Conservation (phyloP, 495 filamentous ascomycete species). For the Lophiotrema nucula region DNA sequence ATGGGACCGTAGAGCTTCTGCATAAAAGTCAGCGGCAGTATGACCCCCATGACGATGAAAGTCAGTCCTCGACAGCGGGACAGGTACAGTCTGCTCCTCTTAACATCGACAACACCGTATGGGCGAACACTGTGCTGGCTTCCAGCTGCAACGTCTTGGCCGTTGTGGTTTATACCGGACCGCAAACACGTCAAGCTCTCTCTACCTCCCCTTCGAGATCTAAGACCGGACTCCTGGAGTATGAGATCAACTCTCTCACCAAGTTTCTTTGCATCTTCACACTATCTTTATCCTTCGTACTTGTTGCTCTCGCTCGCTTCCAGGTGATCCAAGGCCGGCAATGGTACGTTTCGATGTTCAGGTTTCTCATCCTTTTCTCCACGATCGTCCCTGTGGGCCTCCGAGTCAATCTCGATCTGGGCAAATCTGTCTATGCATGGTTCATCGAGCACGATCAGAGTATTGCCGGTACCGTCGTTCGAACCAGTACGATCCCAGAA, state of each 20-base stretch:
- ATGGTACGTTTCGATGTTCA: conserved; percentile 95
- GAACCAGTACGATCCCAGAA: conserved; percentile 96
- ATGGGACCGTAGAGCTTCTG: conserved; percentile 72
- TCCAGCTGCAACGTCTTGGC: conserved; percentile 85
- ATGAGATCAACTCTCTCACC: conserved; percentile 96
- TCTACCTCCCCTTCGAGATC: conserved; percentile 89
- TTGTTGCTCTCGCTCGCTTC: conserved; percentile 87
- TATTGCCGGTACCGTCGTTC: conserved; percentile 87
- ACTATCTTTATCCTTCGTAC: conserved; percentile 75
- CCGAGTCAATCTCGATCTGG: conserved; percentile 94
- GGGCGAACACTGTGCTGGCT: conserved; percentile 96
- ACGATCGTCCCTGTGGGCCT: conserved; percentile 98
- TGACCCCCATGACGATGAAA: conserved; percentile 32
- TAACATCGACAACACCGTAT: conserved; percentile 95
- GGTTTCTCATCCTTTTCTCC: conserved; percentile 96
- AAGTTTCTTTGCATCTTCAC: conserved; percentile 94
- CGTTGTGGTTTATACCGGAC: conserved; percentile 89
- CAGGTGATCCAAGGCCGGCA: conserved; percentile 56
- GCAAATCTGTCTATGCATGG: conserved; percentile 90
- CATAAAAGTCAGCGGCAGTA: conserved; percentile 37
- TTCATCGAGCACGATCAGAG: conserved; percentile 91
- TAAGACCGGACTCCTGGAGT: conserved; percentile 89
- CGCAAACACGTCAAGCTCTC: conserved; percentile 89
- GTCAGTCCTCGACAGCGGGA: background rate
- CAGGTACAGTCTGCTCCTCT: conserved; percentile 63